Conservation (phyloP, 768 basidiomycete genomes). For the Lactarius tabidus region DNA sequence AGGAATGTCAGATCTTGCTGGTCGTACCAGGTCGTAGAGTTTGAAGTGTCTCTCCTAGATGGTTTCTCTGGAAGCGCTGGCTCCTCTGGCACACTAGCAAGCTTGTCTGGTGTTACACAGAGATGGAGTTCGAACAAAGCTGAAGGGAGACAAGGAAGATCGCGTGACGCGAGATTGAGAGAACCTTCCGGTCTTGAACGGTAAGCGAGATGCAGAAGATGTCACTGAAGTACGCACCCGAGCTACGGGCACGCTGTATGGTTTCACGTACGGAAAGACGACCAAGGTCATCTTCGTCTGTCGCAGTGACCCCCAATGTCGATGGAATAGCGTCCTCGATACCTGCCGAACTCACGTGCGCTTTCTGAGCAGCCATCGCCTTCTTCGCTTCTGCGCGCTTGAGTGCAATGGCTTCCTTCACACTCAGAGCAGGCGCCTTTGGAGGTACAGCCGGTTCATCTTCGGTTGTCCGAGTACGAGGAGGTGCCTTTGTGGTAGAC, state of each 20-base stretch:
- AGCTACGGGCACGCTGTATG: slow-evolving; percentile 71
- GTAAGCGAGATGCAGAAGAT: slow-evolving; percentile 41
- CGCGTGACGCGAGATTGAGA: slow-evolving; percentile 72
- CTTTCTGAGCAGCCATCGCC: slow-evolving; percentile 31
- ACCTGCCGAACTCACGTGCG: slow-evolving; percentile 32
- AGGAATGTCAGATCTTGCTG: slow-evolving; percentile 72
- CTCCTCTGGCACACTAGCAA: slow-evolving; percentile 61
- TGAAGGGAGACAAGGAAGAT: slow-evolving; percentile 68
- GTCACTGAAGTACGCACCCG: slow-evolving; percentile 52
- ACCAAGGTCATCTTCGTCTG: slow-evolving; percentile 51
- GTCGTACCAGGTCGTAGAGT: slow-evolving; percentile 65
- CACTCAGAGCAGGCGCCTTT: slow-evolving; percentile 41
- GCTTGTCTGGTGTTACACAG: slow-evolving; percentile 63
- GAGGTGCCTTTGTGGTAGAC: slow-evolving; percentile 2
- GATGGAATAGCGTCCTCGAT: slow-evolving; percentile 49
- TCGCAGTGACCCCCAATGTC: slow-evolving; percentile 28
- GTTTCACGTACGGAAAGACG: slow-evolving; percentile 66
- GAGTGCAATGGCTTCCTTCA: slow-evolving; percentile 76
- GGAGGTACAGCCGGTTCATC: slow-evolving; percentile 29
- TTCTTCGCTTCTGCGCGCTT: slow-evolving; percentile 79
- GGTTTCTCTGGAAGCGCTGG: slow-evolving; percentile 40
- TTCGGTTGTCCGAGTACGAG: background rate
- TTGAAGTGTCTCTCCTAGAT: slow-evolving; percentile 39
- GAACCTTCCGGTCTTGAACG: slow-evolving; percentile 53
- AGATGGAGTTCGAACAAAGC: slow-evolving; percentile 79